These are phyloP conservation scores for Naganishia antarctica DNA, from an alignment of 768 basidiomycete genomes.

Conservation along the genomic window DNA sequence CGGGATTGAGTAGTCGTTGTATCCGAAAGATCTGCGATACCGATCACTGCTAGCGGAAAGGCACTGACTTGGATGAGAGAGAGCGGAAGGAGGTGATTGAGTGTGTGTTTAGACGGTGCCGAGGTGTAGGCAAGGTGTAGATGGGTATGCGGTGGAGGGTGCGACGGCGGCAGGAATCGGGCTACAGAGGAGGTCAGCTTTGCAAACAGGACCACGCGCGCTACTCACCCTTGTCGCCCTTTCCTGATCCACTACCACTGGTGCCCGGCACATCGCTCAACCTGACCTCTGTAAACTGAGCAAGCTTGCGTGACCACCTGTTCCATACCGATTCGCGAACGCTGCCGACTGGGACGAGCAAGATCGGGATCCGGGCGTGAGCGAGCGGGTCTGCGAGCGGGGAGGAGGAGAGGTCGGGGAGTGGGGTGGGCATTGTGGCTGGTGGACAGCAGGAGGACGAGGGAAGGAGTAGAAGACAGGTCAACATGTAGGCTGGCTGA, in stretches of 20 bases:
- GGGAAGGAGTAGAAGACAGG: background rate
- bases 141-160: constrained; percentile 56
- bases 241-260: constrained; percentile 18
- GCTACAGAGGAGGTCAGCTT: constrained; percentile 51
- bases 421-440: constrained; percentile 16
- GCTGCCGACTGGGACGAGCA: constrained; percentile 77
- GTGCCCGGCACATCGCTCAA: constrained; percentile 63
- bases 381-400: constrained; percentile 51
- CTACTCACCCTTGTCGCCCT: constrained; percentile 25
- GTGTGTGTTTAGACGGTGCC: constrained; percentile 60
- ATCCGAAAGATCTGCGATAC: constrained; percentile 61
- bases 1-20: constrained; percentile 23
- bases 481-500: constrained; percentile 1
- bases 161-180: constrained; percentile 72
- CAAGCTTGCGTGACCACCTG: constrained; percentile 67
- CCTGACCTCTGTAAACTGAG: constrained; percentile 65
- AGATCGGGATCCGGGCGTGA: constrained; percentile 75
- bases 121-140: constrained; percentile 70
- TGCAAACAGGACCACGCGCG: background rate
- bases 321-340: constrained; percentile 68
- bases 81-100: constrained; percentile 63
- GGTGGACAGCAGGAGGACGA: background rate
- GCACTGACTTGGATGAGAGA: constrained; percentile 61
- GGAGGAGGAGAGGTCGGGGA: constrained; percentile 28
- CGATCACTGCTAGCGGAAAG: constrained; percentile 83